phyloP scores from a whole-genome alignment of 176 grass and related monocot species.

The Lolium perenne region DNA sequence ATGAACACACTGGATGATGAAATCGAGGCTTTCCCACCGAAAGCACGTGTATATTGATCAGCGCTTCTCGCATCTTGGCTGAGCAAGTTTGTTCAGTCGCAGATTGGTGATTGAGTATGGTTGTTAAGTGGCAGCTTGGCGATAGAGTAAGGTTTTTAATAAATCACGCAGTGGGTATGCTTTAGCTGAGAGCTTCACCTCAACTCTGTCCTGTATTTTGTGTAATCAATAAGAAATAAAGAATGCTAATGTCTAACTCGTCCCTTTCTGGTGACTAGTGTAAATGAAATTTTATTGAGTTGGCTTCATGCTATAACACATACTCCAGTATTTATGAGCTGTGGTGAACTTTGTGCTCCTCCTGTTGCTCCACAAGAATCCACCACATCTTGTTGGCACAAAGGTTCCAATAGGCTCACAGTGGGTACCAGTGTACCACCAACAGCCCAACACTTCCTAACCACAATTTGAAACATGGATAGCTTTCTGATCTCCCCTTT shows the following conservation, averaged over 20 bases:
- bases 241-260: constrained; percentile 25
- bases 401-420: neutral
- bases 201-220: neutral
- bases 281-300: constrained; percentile 38
- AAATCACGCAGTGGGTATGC: constrained; percentile 43
- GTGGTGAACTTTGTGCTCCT: neutral
- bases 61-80: neutral
- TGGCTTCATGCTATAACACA: neutral
- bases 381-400: neutral
- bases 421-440: neutral
- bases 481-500: neutral
- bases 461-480: neutral
- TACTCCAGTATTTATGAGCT: neutral
- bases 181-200: constrained; percentile 25
- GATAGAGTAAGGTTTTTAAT: constrained; percentile 41
- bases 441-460: neutral
- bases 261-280: neutral
- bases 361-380: neutral
- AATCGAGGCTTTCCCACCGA: constrained; percentile 82
- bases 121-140: constrained; percentile 4
- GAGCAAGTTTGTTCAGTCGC: too few relatives aligned
- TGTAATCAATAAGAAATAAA: constrained; percentile 45
- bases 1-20: constrained; percentile 87
- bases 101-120: too few relatives aligned
- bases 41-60: constrained; percentile 78